phyloP scores from a whole-genome alignment of 371 early-diverging fungal species.

The Rhizopus arrhizus region DNA sequence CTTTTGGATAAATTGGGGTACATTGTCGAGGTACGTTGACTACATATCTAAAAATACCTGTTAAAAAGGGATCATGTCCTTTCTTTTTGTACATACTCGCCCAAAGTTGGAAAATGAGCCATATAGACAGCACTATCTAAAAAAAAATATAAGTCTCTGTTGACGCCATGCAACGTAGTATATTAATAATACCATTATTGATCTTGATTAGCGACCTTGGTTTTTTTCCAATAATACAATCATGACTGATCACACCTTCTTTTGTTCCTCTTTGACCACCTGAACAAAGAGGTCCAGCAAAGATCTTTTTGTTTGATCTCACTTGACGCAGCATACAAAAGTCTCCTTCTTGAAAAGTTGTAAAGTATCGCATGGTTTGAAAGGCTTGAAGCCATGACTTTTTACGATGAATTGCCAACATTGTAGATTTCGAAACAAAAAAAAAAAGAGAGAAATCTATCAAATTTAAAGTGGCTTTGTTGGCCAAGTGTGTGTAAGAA shows the following conservation, averaged over 20 bases:
- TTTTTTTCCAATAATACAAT: slow-evolving; percentile 50
- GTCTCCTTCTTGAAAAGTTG: slow-evolving; percentile 43
- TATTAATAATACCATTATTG: slow-evolving; percentile 34
- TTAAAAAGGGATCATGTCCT: not conserved
- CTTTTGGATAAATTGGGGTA: slow-evolving; percentile 79
- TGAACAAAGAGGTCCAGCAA: slow-evolving; percentile 48
- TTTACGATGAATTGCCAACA: not conserved
- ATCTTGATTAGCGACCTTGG: slow-evolving; percentile 54
- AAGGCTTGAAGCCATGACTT: not conserved
- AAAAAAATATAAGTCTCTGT: too few species aligned
- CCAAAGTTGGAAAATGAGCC: slow-evolving; percentile 70
- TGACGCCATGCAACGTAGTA: too few species aligned
- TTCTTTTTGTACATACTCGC: slow-evolving; percentile 53
- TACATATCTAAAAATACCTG: slow-evolving; percentile 47
- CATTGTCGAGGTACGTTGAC: slow-evolving; percentile 61
- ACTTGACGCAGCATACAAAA: slow-evolving; percentile 53
- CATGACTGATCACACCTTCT: slow-evolving; percentile 56
- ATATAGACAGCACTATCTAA: slow-evolving; percentile 48
- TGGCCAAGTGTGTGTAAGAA: too few species aligned
- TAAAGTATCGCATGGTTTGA: slow-evolving; percentile 7
- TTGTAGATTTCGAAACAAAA: too few species aligned
- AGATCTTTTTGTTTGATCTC: slow-evolving; percentile 37
- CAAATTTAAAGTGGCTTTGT: not conserved
- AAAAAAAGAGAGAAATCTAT: too few species aligned
- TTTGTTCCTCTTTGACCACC: slow-evolving; percentile 30